These are phyloP conservation scores for Pelagomonas calceolata DNA, from an alignment of 108 stramenopile genomes.

Conservation along the genomic window DNA sequence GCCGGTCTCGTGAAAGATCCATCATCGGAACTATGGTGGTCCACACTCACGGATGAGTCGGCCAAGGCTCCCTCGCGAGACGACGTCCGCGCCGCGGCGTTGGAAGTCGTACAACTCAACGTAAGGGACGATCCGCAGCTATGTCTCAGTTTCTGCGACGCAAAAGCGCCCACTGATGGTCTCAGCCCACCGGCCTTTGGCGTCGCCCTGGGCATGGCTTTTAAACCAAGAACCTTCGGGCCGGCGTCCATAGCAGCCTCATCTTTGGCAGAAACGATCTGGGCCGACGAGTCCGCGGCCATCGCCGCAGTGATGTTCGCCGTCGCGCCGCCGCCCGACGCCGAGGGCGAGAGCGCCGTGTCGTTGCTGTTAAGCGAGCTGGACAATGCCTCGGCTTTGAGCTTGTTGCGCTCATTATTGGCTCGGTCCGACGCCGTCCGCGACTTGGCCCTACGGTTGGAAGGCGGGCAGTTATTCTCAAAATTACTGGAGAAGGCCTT, in stretches of 20 bases:
- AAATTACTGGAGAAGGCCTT: too few relatives aligned
- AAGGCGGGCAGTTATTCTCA: too few relatives aligned
- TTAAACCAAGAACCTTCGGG: too few relatives aligned
- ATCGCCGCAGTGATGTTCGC: not conserved
- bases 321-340: not conserved
- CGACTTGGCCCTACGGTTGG: not conserved
- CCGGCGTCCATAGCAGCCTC: not conserved
- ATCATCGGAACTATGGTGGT: not conserved
- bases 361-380: not conserved
- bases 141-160: too few relatives aligned
- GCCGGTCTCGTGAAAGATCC: not conserved
- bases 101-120: not conserved
- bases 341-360: not conserved
- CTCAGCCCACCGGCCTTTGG: too few relatives aligned
- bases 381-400: not conserved
- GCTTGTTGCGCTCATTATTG: not conserved
- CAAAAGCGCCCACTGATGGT: not conserved
- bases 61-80: not conserved
- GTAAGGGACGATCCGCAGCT: too few relatives aligned
- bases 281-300: not conserved
- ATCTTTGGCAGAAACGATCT: not conserved
- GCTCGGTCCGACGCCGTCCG: not conserved
- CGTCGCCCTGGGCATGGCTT: too few relatives aligned
- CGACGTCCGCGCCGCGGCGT: not conserved
- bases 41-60: not conserved